Percentiles rank a stretch among this genome's conserved stretches.
These are phyloP conservation scores for Penicillium maclennaniae DNA, from an alignment of 495 filamentous ascomycete genomes.

Conservation along the genomic window DNA sequence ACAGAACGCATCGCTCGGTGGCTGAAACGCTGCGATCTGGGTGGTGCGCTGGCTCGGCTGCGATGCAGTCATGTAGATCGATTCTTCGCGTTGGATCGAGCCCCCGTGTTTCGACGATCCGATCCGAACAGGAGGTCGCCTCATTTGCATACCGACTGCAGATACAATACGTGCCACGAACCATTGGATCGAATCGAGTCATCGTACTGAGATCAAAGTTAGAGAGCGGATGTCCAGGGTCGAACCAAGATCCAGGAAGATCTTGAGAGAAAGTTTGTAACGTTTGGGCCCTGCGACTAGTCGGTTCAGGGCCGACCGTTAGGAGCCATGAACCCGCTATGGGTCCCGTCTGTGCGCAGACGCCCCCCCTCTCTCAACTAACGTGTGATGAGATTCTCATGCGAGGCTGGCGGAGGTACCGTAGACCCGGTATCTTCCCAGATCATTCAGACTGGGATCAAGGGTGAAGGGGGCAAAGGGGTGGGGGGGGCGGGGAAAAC, in stretches of 20 bases:
- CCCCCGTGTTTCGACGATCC: neutral
- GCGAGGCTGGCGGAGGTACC: constrained; percentile 11
- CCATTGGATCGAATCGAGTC: neutral
- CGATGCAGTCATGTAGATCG: constrained; percentile 25
- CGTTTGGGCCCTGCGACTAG: constrained; percentile 8
- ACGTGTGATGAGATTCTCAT: neutral
- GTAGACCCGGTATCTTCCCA: constrained; percentile 2
- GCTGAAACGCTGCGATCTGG: constrained; percentile 26
- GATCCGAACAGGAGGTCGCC: neutral
- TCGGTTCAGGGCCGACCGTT: constrained; percentile 17
- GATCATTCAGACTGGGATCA: neutral
- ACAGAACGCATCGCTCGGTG: constrained; percentile 25
- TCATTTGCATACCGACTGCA: constrained; percentile 15
- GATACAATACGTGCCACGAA: neutral
- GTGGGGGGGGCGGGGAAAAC: neutral
- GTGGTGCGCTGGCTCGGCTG: constrained; percentile 17
- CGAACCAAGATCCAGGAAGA: constrained; percentile 20
- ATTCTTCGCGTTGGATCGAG: constrained; percentile 20
- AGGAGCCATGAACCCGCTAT: constrained; percentile 18
- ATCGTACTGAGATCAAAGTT: neutral
- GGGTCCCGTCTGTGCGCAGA: constrained; percentile 22
- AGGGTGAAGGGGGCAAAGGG: neutral
- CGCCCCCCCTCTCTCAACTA: neutral
- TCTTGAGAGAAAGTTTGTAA: constrained; percentile 18
- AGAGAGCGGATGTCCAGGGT: constrained; percentile 2